Conservation (phyloP, 2,329 filamentous ascomycete species). For the Aspergillus alliaceus region DNA sequence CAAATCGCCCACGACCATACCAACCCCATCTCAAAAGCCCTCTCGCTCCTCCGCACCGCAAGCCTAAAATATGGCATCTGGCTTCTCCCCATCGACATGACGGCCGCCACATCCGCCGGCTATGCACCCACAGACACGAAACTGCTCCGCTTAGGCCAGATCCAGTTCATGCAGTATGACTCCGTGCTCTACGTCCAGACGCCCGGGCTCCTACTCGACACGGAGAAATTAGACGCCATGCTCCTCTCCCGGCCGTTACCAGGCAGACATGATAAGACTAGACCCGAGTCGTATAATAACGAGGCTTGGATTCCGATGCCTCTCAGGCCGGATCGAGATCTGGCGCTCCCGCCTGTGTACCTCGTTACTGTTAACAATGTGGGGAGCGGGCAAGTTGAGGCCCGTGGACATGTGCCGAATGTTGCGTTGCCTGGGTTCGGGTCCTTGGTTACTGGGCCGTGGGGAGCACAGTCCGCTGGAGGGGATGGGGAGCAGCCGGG, state of each 20-base stretch:
- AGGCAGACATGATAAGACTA: constrained; percentile 30
- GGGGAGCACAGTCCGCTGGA: constrained; percentile 11
- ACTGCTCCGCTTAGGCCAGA: constrained; percentile 37
- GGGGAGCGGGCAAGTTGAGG: constrained; percentile 33
- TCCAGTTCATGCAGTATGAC: constrained; percentile 45
- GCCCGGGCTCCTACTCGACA: constrained; percentile 42
- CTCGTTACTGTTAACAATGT: constrained; percentile 40
- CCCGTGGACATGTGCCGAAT: constrained; percentile 39
- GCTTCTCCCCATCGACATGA: constrained; percentile 44
- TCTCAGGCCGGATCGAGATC: constrained; percentile 32
- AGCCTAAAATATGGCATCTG: constrained; percentile 42
- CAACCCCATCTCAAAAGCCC: constrained; percentile 29
- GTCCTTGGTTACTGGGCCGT: constrained; percentile 29
- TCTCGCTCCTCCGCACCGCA: constrained; percentile 40
- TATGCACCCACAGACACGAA: constrained; percentile 37
- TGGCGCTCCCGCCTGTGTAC: constrained; percentile 34
- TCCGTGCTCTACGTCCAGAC: constrained; percentile 45
- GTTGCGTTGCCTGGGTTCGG: constrained; percentile 33
- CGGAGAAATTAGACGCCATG: constrained; percentile 37
- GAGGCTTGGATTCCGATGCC: constrained; percentile 40
- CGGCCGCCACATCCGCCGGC: constrained; percentile 30
- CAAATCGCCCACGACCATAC: constrained; percentile 22
- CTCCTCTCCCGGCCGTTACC: constrained; percentile 38
- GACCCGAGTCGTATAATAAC: constrained; percentile 38
- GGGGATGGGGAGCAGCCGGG: constrained; percentile 24